These are phyloP conservation scores for Porodaedalea pini DNA, from an alignment of 1,284 basidiomycete species.

Conservation along the genomic window DNA sequence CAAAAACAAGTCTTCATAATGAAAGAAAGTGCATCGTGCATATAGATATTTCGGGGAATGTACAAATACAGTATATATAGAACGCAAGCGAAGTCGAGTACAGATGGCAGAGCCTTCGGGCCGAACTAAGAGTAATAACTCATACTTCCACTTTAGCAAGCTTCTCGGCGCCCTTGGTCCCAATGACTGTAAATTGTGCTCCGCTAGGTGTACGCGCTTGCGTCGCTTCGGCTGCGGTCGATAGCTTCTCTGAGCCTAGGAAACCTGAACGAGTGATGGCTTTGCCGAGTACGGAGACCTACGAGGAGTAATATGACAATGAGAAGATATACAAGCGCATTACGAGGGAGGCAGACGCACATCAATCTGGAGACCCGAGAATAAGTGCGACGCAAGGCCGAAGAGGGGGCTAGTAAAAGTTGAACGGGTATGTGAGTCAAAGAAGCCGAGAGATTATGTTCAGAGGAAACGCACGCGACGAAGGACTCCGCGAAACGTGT, in stretches of 20 bases:
- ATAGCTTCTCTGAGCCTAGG: conserved; percentile 24
- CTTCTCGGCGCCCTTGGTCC: conserved; percentile 22
- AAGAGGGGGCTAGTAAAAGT: conserved; percentile 6
- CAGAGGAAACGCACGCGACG: conserved; percentile 21
- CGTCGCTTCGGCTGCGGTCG: conserved; percentile 20
- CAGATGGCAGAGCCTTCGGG: too few species aligned
- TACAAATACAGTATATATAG: too few species aligned
- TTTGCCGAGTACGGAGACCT: conserved; percentile 24
- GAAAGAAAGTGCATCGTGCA: too few species aligned
- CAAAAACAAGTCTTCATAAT: too few species aligned
- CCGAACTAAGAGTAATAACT: too few species aligned
- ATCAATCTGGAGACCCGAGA: conserved; percentile 19
- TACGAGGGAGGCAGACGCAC: conserved; percentile 2
- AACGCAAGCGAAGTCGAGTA: too few species aligned
- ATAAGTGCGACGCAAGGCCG: conserved; percentile 3
- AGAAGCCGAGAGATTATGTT: background rate
- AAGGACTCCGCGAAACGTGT: conserved; percentile 26
- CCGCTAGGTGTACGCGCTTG: conserved; percentile 16
- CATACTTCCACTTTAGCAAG: conserved; percentile 13
- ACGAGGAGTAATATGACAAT: background rate
- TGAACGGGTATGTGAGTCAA: background rate
- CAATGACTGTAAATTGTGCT: conserved; percentile 25
- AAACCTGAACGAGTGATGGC: conserved; percentile 23
- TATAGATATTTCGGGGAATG: too few species aligned
- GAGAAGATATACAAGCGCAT: background rate